Conservation (phyloP, 805 yeast genomes). For the Geotrichum ghanense region DNA sequence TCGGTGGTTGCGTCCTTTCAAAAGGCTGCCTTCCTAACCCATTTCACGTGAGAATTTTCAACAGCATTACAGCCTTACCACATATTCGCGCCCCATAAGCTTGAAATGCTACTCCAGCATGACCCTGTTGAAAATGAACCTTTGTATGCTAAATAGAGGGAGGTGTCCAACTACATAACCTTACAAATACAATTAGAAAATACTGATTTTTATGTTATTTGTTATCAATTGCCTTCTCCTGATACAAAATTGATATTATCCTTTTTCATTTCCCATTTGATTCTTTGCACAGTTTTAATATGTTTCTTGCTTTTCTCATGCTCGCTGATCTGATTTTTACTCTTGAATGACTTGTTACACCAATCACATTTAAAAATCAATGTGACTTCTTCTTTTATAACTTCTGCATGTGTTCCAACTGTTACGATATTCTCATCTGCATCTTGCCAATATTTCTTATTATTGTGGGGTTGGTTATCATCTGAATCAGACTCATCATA, state of each 20-base stretch:
- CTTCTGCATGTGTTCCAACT: not conserved
- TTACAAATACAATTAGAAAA: no score
- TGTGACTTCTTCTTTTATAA: slow-evolving; percentile 17
- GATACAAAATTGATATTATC: slow-evolving; percentile 79
- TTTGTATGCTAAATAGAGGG: no score
- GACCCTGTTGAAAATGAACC: no score
- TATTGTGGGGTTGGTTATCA: slow-evolving; percentile 25
- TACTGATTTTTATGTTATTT: no score
- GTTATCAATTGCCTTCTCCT: no score
- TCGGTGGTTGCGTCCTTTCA: not conserved
- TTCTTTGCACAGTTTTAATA: slow-evolving; percentile 44
- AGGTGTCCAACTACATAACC: no score
- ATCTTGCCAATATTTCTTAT: slow-evolving; percentile 7
- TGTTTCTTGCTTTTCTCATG: slow-evolving; percentile 78
- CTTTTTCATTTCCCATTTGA: slow-evolving; percentile 67
- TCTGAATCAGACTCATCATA: slow-evolving; percentile 40
- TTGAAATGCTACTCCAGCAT: no score
- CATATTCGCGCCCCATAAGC: no score
- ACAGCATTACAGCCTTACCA: no score
- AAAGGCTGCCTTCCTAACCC: slow-evolving; percentile 1
- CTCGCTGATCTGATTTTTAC: slow-evolving; percentile 58
- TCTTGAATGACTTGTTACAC: slow-evolving; percentile 74
- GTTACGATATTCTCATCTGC: slow-evolving; percentile 11
- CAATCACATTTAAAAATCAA: slow-evolving; percentile 66
- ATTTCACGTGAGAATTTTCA: not conserved